Evolutionary conservation across 2,329 filamentous ascomycete genomes (phyloP).

Genomic region (Claviceps sp.): DNA sequence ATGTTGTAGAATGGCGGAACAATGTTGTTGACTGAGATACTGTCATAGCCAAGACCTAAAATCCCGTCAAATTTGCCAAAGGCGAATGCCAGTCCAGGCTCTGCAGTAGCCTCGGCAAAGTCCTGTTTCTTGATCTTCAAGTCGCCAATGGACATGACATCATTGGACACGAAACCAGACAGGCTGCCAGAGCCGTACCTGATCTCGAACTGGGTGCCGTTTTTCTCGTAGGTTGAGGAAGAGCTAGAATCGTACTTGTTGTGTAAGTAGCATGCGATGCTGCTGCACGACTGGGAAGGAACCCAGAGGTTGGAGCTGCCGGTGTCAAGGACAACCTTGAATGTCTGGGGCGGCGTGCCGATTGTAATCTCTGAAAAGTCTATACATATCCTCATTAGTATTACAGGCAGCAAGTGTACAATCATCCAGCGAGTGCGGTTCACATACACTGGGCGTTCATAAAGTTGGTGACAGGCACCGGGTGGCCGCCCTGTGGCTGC

Average conservation of each 20-base stretch:
- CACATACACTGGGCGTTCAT: slow-evolving; percentile 92
- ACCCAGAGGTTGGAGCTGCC: slow-evolving; percentile 99
- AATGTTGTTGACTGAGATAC: slow-evolving; percentile 93
- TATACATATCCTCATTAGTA: slow-evolving; percentile 19
- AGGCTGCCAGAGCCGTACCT: slow-evolving; percentile 90
- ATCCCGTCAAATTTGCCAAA: slow-evolving; percentile 98
- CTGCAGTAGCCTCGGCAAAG: slow-evolving; percentile 90
- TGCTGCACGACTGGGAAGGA: slow-evolving; percentile 76
- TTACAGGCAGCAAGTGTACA: not conserved
- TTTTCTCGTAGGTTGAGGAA: slow-evolving; percentile 87
- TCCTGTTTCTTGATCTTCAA: slow-evolving; percentile 77
- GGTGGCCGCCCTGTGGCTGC: slow-evolving; percentile 54
- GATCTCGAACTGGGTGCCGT: slow-evolving; percentile 86
- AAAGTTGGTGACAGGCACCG: slow-evolving; percentile 90
- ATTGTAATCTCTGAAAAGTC: slow-evolving; percentile 96
- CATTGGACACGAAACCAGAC: slow-evolving; percentile 85
- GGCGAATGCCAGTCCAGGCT: slow-evolving; percentile 93
- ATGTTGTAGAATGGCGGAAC: slow-evolving; percentile 94
- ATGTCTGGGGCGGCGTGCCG: slow-evolving; percentile 80
- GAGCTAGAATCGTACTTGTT: slow-evolving; percentile 85
- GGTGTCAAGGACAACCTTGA: slow-evolving; percentile 98
- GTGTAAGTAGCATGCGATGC: slow-evolving; percentile 97
- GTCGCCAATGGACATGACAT: slow-evolving; percentile 77
- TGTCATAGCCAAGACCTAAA: slow-evolving; percentile 84
- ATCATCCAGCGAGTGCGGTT: no score